A percentile compares a stretch with the other conserved stretches of the same genome.
phyloP scores from a whole-genome alignment of 805 yeast species.

The Monosporozyma aquatica region DNA sequence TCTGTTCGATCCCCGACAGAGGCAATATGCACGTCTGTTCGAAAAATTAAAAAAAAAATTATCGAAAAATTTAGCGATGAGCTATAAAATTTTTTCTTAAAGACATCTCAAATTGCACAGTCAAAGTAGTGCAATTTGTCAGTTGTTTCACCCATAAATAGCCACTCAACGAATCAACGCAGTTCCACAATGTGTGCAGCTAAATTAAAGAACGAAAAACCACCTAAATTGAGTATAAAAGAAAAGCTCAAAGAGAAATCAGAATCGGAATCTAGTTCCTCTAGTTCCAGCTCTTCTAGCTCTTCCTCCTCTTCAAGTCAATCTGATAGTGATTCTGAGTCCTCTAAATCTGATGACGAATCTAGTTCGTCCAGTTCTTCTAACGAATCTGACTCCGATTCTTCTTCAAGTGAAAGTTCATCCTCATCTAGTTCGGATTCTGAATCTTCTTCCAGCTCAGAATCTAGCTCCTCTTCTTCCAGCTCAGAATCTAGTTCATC shows the following conservation, averaged over 20 bases:
- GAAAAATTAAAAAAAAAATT: background rate
- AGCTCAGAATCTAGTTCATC: slow-evolving; percentile 7
- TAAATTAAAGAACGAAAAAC: slow-evolving; percentile 6
- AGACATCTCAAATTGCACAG: no score
- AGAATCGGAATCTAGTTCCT: slow-evolving; percentile 6
- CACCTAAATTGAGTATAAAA: slow-evolving; percentile 26
- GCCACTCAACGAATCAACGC: background rate
- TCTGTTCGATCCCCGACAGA: no score
- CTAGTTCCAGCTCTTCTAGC: slow-evolving; percentile 1
- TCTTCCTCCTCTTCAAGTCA: slow-evolving; percentile 8
- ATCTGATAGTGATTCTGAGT: slow-evolving; percentile 37
- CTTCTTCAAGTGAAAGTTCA: slow-evolving; percentile 9
- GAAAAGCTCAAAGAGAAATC: slow-evolving; percentile 15
- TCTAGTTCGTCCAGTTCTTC: slow-evolving; percentile 8
- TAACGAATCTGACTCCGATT: slow-evolving; percentile 10
- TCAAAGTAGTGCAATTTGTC: no score
- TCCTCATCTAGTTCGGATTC: slow-evolving; percentile 3
- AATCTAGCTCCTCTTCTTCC: slow-evolving; percentile 11
- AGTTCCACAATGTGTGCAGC: slow-evolving; percentile 1
- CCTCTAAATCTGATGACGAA: slow-evolving; percentile 32
- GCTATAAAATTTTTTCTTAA: background rate
- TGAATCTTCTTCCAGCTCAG: slow-evolving; percentile 10
- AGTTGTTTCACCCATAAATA: background rate
- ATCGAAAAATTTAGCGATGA: no score
- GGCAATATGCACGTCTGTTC: no score